These are phyloP conservation scores for Coriolopsis trogii DNA, from an alignment of 1,284 basidiomycete species.

Conservation along the genomic window DNA sequence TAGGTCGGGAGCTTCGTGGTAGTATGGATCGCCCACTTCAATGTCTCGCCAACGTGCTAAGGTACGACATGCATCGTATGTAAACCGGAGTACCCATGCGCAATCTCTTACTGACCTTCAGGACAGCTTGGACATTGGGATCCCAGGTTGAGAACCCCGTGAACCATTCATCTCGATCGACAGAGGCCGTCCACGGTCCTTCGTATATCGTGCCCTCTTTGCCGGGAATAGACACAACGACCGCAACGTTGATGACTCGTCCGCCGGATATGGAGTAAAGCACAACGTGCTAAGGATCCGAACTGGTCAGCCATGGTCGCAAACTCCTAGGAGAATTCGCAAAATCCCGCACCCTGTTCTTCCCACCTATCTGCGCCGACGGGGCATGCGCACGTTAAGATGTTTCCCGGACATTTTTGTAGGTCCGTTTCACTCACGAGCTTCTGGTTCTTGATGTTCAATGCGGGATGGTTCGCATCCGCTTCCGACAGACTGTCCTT, in stretches of 20 bases:
- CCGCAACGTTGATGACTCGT: conserved; percentile 28
- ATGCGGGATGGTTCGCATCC: neutral
- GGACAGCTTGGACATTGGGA: conserved; percentile 28
- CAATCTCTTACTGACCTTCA: conserved; percentile 26
- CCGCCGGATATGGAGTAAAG: conserved; percentile 13
- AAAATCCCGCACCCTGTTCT: conserved; percentile 21
- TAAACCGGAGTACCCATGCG: no score
- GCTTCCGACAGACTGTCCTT: neutral
- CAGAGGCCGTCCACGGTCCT: conserved; percentile 28
- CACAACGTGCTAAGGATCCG: neutral
- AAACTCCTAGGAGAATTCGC: neutral
- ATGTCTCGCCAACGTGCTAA: conserved; percentile 5
- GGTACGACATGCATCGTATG: neutral
- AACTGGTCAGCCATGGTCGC: no score
- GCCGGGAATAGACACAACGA: conserved; percentile 23
- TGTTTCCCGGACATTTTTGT: no score
- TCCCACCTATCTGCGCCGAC: conserved; percentile 16
- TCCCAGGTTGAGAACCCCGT: conserved; percentile 28
- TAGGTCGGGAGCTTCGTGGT: no score
- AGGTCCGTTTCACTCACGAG: neutral
- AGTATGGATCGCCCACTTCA: no score
- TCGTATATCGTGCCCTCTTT: conserved; percentile 28
- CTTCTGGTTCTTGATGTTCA: neutral
- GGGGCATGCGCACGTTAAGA: neutral
- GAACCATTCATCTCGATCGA: conserved; percentile 9